Percentiles rank a stretch among this genome's conserved stretches.
Conservation (phyloP, 768 basidiomycete species). For the Pulveroboletus sp. region DNA sequence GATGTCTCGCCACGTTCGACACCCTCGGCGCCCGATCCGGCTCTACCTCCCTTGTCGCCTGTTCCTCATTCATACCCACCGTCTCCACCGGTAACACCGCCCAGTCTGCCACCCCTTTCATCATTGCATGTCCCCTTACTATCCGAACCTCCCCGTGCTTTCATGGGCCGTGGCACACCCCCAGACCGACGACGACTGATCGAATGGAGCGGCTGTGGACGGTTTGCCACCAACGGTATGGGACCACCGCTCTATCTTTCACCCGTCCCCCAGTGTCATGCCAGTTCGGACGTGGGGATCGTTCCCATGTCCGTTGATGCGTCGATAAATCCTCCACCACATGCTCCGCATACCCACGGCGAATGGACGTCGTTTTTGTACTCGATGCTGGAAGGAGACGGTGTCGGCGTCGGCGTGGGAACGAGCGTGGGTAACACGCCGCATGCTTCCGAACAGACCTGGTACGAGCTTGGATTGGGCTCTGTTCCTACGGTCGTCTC, state of each 20-base stretch:
- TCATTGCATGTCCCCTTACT: conserved; percentile 30
- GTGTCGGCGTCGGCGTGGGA: conserved; percentile 12
- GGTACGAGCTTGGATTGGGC: conserved; percentile 29
- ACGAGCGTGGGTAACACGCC: not conserved
- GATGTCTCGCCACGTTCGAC: not conserved
- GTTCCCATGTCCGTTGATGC: conserved; percentile 21
- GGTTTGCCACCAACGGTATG: conserved; percentile 16
- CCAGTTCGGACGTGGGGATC: conserved; percentile 12
- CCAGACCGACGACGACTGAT: conserved; percentile 27
- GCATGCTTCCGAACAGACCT: conserved; percentile 15
- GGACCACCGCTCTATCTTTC: conserved; percentile 26
- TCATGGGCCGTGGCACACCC: conserved; percentile 33
- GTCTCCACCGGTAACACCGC: conserved; percentile 6
- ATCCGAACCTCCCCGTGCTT: conserved; percentile 31
- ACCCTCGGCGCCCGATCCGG: not conserved
- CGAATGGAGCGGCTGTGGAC: conserved; percentile 27
- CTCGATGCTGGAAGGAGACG: conserved; percentile 32
- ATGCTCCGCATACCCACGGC: conserved; percentile 13
- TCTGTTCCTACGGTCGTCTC: conserved; percentile 13
- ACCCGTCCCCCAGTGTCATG: conserved; percentile 18
- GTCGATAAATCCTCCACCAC: conserved; percentile 4
- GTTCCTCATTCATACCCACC: not conserved
- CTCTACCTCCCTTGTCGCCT: conserved; percentile 6
- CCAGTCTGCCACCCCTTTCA: conserved; percentile 22
- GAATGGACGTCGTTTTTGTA: conserved; percentile 33